Evolutionary conservation across 257 asterid genomes (phyloP).

Genomic region (Solanum gracilifrons): DNA sequence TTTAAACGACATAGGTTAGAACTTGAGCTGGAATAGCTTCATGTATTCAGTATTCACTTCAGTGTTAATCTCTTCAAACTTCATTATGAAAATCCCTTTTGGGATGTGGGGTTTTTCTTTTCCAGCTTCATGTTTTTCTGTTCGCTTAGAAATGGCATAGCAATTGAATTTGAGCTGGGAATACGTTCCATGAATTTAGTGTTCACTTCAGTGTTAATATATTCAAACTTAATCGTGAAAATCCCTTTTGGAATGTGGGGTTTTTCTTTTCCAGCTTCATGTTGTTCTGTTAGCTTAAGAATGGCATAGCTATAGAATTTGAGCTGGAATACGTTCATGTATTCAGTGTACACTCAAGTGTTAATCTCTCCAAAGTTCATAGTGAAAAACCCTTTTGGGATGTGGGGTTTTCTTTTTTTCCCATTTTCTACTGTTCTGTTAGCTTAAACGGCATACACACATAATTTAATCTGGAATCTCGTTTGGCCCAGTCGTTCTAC

Average conservation of each 20-base stretch:
- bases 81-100: background rate
- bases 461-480: background rate
- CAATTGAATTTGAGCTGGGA: background rate
- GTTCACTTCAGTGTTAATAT: background rate
- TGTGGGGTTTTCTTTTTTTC: background rate
- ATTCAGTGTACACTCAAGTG: background rate
- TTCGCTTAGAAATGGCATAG: background rate
- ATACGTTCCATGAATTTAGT: background rate
- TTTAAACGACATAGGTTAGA: background rate
- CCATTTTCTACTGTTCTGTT: background rate
- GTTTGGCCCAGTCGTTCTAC: background rate
- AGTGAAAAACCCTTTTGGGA: background rate
- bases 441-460: background rate
- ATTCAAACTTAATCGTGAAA: background rate
- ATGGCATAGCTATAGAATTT: background rate
- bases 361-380: background rate
- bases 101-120: background rate
- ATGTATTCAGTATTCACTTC: background rate
- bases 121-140: background rate
- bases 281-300: background rate
- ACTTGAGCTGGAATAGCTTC: background rate
- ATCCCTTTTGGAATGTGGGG: background rate
- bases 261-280: background rate
- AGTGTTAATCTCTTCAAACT: background rate
- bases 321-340: background rate